Base-by-base conservation (phyloP, 2,329 filamentous ascomycete species). In the Dichotomopilus funicola region DNA sequence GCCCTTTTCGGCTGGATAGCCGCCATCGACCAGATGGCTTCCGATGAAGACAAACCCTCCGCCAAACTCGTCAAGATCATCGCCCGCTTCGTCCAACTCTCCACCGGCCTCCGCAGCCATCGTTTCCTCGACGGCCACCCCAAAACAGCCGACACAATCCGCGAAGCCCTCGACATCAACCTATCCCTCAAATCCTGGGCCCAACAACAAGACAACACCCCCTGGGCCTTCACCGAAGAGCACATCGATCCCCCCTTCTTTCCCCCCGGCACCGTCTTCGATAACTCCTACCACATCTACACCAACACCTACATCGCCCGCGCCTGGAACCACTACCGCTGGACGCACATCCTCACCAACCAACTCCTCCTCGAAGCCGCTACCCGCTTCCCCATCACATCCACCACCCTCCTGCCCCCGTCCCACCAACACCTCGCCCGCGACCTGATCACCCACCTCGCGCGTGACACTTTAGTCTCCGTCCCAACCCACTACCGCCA, bases 311-410 rank as follows among this genome's bases (percentile, higher is more conserved):
- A 76, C 73, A 69, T 75, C 13, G 78, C 76, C 7, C 74, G 78
- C 31, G 72, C 79, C 42, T 85, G 79, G 79, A 81, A 79, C 57
- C 77, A 84, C 60, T 82, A 79, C 61, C 79, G 82, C 31, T 82
- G 79, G 73, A 73, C 75, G 6, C 76, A 79, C n/a, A 76, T 83
- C 31, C 66, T 83, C 8, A 64, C 76, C 12, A 77, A 74, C 63
- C 74, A 82, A 58, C 71, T 74, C 43, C 73, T 85, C 10, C 65
- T 79, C 8, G 70, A 72, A 9, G 64, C 73, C 36, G 66, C 67
- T 5, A 66, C 67, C 41, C 64, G 63, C 0, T 73, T 71, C 53
- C 77, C 77, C 0, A 49, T 62, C 6, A 75, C 73, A 4, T 70
- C 71, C 48, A 57, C 61, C 4, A 61, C 65, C 1, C 62, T 70